Evolutionary conservation across 2,329 filamentous ascomycete genomes (phyloP), one percentile per base, ranked within the genome.

Genomic region (Botryotinia convoluta): DNA sequence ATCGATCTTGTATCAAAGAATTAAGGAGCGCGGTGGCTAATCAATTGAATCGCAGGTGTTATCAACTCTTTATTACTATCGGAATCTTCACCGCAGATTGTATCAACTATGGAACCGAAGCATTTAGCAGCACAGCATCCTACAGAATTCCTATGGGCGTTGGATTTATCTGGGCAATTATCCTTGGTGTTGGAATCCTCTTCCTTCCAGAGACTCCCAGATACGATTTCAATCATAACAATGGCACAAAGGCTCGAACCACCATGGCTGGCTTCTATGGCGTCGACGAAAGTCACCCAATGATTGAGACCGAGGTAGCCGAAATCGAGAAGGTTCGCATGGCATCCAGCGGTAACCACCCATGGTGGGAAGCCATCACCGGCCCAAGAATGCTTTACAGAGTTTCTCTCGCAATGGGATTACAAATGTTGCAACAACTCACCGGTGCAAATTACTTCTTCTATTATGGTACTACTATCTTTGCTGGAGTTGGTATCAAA

Each of bases 31-130:
- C 26, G 20, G 2, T 37, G 22, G n/a, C 20, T 65, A 85, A 57
- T 22, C 5, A 22, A 32, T n/a, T 29, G 7, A 22, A 42, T 32
- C 10, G 22, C 37, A 79, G 88, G 7, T 89, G 87, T n/a, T 93
- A 93, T 81, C 91, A 93, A 82, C 87, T 93, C 26, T 90, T 92
- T 83, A 91, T 93, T 80, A 93, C 91, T 0, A 84, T 92, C 42
- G 91, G 91, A 48, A 92, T 93, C 75, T 87, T 89, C 71, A 80
- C 86, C 32, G 84, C 86, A 71, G 87, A 87, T 76, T 82, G 86
- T 72, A 84, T 89, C 77, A 89, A 89, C 80, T 88, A 83, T 71
- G 87, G 85, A 61, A 80, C 80, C 0, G 81, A 83, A 60, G 81
- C 80, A 0, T 77, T 80, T 18, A 72, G 69, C 7, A 80, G 81